Evolutionary conservation across 2,329 filamentous ascomycete genomes (phyloP), one percentile per base, ranked within the genome.

Genomic region (Coccinonectria pachysandricola): DNA sequence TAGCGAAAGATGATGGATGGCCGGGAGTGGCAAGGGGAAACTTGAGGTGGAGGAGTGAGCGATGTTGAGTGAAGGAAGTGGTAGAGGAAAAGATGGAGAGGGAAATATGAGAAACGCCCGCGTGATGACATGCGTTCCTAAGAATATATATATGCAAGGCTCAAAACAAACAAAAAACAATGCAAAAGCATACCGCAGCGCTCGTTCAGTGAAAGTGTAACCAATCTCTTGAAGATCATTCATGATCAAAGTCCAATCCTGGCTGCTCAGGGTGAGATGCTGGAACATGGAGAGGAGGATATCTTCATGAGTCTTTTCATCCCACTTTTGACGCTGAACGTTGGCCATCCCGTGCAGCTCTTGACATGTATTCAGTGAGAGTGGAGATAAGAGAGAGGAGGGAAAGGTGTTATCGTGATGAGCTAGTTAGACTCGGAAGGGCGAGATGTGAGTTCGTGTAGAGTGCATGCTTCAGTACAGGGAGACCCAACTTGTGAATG

Each of bases 211-310:
- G 26, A 61, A 64, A 1, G 38, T 37, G 28, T 65, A 62, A 7
- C 59, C 60, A 29, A 51, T 49, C 5, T 35, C 43, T 0, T 46
- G 38, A 19, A 66, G 45, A 4, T 60, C 42, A 0, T 41, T 41
- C 40, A 62, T 50, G 6, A 65, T 44, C n/a, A 52, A 46, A 12
- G 40, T 21, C 39, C 52, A 57, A 8, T 59, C 49, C 1, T 40
- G 40, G 0, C 35, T 19, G 3, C 35, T 44, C 3, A 58, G 50
- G 19, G 49, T 54, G 28, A 58, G 36, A 6, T 54, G 44, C 14
- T 53, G 48, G n/a, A 60, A 42, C 13, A 67, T 31, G 15, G 53
- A 54, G 6, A 57, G 30, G 18, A 69, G 50, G 21, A 68, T 56
- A 20, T 61, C 59, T 31, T 60, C 46, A 23, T 68, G 61, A 11